Base-by-base conservation (phyloP, 176 grass and related monocot species). In the Pontederia crassipes region DNA sequence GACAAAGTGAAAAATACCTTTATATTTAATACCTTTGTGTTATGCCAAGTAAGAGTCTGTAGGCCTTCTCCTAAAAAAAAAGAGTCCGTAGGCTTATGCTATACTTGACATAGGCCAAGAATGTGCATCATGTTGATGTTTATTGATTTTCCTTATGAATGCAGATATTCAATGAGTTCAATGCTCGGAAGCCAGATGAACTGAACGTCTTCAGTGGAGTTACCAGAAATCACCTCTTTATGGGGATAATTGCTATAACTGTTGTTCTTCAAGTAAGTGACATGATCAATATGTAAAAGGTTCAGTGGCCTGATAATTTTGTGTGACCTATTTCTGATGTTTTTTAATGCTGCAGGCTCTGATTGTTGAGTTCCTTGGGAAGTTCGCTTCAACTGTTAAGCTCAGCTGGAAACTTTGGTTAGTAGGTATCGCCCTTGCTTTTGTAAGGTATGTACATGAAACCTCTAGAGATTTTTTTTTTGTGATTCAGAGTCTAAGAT, bases 21-120 rank as follows among this genome's bases (percentile, higher is more conserved):
- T 61, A 98, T 98, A 73, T 98, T 98, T 60, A 98, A 92, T 71
- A 83, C 93, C 4, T 98, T 98, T 72, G 93, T 98, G 58, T 82
- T 98, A 15, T 98, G 84, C 18, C 93, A 98, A 59, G 93, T 92
- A 72, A 78, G 74, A 83, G 6, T 76, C 3, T 49, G 35, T 28
- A 20, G 57, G 61, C 46, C 16, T 67, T 76, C 64, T 10, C 2
- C 57, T 63, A 10, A 52, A 61, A 11, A 73, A 1, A 46, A 72
- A 78, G 74, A 83, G 6, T 76, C 3, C 45, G 35, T 28, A 20
- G 24, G 24, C 2, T 17, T 59, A 11, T 56, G 60, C 59, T 16
- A 70, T 15, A 24, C 20, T 24, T 24, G 20, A 24, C 20, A 24
- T 24, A 24, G 20, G 20, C 20, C 20, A 24, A 24, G 20, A 24